A percentile compares a stretch with the other conserved stretches of the same genome.
Evolutionary conservation across 2,329 filamentous ascomycete genomes (phyloP).

Genomic region (Beauveria pseudobassiana): DNA sequence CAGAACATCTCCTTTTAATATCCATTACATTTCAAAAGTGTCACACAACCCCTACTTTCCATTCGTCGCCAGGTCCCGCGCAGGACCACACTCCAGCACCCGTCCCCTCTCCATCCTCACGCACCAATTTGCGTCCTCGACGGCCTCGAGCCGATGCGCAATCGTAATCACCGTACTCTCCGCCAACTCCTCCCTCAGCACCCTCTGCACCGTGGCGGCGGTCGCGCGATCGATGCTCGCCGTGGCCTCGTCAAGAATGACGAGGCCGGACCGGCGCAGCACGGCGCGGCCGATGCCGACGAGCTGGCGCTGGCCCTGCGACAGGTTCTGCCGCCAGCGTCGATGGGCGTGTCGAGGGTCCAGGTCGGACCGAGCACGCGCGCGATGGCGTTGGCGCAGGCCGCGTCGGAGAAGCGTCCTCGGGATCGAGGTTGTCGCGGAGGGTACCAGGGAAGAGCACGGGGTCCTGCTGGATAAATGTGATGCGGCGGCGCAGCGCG

Average conservation of each 20-base stretch:
- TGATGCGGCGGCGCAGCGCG: slow-evolving; percentile 48
- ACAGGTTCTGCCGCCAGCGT: slow-evolving; percentile 54
- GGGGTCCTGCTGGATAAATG: slow-evolving; percentile 58
- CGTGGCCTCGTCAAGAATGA: slow-evolving; percentile 59
- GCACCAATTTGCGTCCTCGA: slow-evolving; percentile 49
- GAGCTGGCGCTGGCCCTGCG: slow-evolving; percentile 56
- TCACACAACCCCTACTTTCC: not conserved
- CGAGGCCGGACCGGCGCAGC: slow-evolving; percentile 50
- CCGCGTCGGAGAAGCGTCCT: slow-evolving; percentile 47
- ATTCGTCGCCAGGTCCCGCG: slow-evolving; percentile 14
- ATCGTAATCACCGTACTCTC: slow-evolving; percentile 57
- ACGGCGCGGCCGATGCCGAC: slow-evolving; percentile 54
- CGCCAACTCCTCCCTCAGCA: slow-evolving; percentile 47
- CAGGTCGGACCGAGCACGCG: slow-evolving; percentile 50
- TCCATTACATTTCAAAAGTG: too few relatives aligned
- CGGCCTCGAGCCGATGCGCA: slow-evolving; percentile 57
- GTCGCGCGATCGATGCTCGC: slow-evolving; percentile 55
- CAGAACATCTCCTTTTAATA: not conserved
- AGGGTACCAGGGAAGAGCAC: slow-evolving; percentile 53
- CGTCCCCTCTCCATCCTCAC: slow-evolving; percentile 44
- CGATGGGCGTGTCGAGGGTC: slow-evolving; percentile 42
- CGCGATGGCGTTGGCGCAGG: slow-evolving; percentile 44
- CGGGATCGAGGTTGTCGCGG: slow-evolving; percentile 61
- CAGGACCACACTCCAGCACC: slow-evolving; percentile 42
- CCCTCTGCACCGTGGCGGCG: slow-evolving; percentile 48